Conservation (phyloP, 2,329 filamentous ascomycete genomes). For the Ophiostoma himal-ulmi region DNA sequence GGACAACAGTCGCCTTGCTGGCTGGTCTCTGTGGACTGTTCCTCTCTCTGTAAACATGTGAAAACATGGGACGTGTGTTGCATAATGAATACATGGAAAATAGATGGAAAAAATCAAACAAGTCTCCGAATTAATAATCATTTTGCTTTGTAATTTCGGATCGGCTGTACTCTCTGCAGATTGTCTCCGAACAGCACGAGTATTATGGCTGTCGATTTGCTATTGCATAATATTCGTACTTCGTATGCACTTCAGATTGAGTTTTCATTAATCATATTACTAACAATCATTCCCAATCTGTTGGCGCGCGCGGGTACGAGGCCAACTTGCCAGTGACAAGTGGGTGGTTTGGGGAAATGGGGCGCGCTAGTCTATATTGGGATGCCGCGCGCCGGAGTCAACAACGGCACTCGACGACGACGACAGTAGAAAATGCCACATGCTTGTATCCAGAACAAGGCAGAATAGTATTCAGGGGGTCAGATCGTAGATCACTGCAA, state of each 20-base stretch:
- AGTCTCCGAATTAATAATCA: not conserved
- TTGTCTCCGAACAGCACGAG: not conserved
- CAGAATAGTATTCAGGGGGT: too few relatives aligned
- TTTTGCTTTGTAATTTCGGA: not conserved
- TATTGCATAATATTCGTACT: not conserved
- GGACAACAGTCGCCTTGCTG: not conserved
- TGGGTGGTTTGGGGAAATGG: not conserved
- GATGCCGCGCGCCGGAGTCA: not conserved
- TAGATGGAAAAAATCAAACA: not conserved
- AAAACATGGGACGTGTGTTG: not conserved
- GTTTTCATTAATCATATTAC: not conserved
- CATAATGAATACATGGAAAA: not conserved
- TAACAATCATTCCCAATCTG: not conserved
- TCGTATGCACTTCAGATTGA: not conserved
- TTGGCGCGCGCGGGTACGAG: not conserved
- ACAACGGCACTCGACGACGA: not conserved
- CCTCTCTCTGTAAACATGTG: not conserved
- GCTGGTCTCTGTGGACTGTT: not conserved
- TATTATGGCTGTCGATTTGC: too few relatives aligned
- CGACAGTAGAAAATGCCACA: not conserved
- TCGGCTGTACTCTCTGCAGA: too few relatives aligned
- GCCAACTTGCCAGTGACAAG: too few relatives aligned
- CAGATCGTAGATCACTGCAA: too few relatives aligned
- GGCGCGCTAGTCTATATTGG: not conserved
- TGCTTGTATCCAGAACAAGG: not conserved